Conservation (phyloP, 805 yeast species). For the Yarrowia sp. region DNA sequence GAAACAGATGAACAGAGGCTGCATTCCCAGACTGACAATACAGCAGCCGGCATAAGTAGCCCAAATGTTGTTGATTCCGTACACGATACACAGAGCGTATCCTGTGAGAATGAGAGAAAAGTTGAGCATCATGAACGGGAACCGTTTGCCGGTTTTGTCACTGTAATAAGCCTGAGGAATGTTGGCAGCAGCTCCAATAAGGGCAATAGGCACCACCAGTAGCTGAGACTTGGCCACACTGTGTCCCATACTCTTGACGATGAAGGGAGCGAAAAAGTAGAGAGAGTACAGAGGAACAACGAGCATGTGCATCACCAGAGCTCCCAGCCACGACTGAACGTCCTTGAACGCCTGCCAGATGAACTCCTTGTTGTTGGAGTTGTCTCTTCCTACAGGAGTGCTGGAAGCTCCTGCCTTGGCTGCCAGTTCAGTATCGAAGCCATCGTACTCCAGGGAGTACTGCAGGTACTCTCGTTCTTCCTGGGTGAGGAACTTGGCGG, state of each 20-base stretch:
- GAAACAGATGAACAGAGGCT: conserved; percentile 63
- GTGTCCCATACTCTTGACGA: conserved; percentile 61
- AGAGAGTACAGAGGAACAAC: conserved; percentile 66
- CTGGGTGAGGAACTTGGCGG: conserved; percentile 56
- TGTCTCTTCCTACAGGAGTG: conserved; percentile 54
- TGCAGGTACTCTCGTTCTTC: conserved; percentile 55
- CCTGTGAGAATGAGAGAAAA: conserved; percentile 50
- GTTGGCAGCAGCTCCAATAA: conserved; percentile 49
- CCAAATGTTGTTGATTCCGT: conserved; percentile 48
- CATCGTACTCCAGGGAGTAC: conserved; percentile 28
- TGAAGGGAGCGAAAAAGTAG: conserved; percentile 66
- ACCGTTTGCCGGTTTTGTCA: conserved; percentile 50
- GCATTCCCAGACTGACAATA: conserved; percentile 60
- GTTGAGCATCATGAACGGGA: conserved; percentile 45
- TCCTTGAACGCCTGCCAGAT: conserved; percentile 59
- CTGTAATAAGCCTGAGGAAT: conserved; percentile 42
- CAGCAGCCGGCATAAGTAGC: conserved; percentile 61
- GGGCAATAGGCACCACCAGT: conserved; percentile 56
- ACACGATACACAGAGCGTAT: conserved; percentile 55
- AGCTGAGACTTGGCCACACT: conserved; percentile 64
- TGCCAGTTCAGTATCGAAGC: not conserved
- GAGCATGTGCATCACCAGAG: conserved; percentile 29
- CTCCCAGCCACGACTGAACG: conserved; percentile 59
- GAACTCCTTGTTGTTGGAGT: conserved; percentile 56
- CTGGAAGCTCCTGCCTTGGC: conserved; percentile 41